phyloP scores from a whole-genome alignment of 305 asterid genomes.

The Fraxinus paxiana region DNA sequence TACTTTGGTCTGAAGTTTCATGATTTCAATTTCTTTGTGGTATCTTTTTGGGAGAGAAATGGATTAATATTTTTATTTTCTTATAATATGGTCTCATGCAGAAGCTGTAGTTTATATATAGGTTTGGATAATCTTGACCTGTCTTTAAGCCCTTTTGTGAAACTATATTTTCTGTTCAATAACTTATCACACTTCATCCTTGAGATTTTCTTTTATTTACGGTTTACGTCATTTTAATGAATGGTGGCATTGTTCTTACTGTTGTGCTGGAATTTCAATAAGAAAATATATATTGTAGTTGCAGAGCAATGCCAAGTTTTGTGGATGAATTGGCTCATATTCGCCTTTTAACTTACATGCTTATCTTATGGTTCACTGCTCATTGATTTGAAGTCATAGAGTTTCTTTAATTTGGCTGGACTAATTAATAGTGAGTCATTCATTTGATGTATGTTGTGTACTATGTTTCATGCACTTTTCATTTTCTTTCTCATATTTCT shows the following conservation, averaged over 20 bases:
- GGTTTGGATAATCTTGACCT: background rate
- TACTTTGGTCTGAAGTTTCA: background rate
- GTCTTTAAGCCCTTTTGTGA: background rate
- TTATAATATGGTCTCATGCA: conserved; percentile 1
- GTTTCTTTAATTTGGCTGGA: background rate
- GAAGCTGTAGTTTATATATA: background rate
- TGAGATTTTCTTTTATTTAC: background rate
- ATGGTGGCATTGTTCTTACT: background rate
- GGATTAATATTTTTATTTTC: background rate
- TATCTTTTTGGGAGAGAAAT: background rate
- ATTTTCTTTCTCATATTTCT: background rate
- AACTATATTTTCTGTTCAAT: background rate
- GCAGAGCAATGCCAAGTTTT: background rate
- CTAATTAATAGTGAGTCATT: background rate
- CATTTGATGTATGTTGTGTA: background rate
- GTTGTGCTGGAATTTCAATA: background rate
- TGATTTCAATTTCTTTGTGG: background rate
- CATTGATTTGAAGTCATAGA: background rate
- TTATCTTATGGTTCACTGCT: background rate
- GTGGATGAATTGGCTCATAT: background rate
- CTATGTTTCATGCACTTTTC: background rate
- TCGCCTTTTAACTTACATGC: background rate
- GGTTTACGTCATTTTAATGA: background rate
- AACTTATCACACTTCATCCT: background rate
- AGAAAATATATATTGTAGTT: background rate